Evolutionary conservation across 495 filamentous ascomycete species (phyloP), one percentile per base, ranked within the genome.

Genomic region (Pseudotulostoma volvatum): DNA sequence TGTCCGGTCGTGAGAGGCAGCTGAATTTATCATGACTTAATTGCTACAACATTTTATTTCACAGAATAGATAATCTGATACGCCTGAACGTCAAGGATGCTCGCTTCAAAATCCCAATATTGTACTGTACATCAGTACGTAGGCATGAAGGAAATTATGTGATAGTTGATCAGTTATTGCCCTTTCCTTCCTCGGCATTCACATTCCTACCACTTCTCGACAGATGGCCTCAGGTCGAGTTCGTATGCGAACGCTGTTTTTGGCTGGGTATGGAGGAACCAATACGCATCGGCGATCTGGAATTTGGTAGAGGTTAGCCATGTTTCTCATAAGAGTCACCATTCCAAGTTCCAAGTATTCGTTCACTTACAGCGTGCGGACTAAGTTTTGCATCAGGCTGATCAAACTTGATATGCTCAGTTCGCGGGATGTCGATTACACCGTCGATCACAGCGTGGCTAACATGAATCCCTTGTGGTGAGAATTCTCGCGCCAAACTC

Each of bases 231-330:
- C 38, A 92, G 55, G 63, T 93, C 87, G 44, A 94, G 50, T 65
- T 94, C 84, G 49, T 79, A 81, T 1, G 84, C 87, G 50, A 86
- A 93, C 3, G 71, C 71, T 9, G 79, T 79, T 40, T 73, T 67
- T 14, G 80, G 82, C 60, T 95, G 87, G 2, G 79, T 81, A 56
- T 94, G 87, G 43, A 94, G 51, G 57, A 81, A 61, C 86, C 84
- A 93, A 51, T 95, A 93, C 34, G 71, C 61, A 39, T 93, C 84
- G 40, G 87, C 86, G 66, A 94, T 94, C 81, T 90, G 52, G 11
- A 5, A 28, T 28, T 11, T 11, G 23, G n/a, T n/a, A n/a, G n/a
- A n/a, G n/a, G n/a, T n/a, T 11, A 15, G 18, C 14, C n/a, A n/a
- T n/a, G n/a, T n/a, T n/a, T n/a, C n/a, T n/a, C n/a, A n/a, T n/a